Base-by-base conservation (phyloP, 371 early-diverging fungal genomes). In the Thermomucor indicae-seudaticae region DNA sequence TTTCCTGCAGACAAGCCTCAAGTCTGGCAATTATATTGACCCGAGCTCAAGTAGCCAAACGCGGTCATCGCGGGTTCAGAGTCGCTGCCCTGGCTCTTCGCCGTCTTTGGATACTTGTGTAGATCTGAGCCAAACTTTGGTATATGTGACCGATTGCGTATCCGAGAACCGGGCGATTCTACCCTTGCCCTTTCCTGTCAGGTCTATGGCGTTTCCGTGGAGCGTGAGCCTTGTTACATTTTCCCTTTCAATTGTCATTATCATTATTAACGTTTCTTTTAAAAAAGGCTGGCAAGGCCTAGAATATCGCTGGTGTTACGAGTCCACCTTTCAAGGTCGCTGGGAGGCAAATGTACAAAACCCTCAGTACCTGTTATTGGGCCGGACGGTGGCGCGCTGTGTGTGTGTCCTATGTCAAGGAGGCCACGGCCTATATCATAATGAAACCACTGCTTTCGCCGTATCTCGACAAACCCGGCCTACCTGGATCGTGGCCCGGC, bases 131-230 rank as follows among this genome's bases (percentile, higher is more conserved):
- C 55, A 58, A 14, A 70, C 60, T 28, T 34, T 70, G 25, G 43
- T 46, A 5, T 66, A 66, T 66, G 67, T 29, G 70, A 70, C 40
- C 67, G 67, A 20, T 42, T 70, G 43, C 58, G 67, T 28, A 56
- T 70, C 28, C 60, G 64, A 12, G 41, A 55, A 14, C 51, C 64
- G 20, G 64, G 64, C n/a, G 57, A 70, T 40, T 14, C 47, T 1
- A 55, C 51, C 12, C 64, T 70, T 49, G 58, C 58, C 12, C 47
- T 66, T 6, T 47, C 44, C 6, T 64, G 58, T 16, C 71, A 64
- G 32, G 41, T 70, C 20, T 64, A 70, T 32, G 61, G 64, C 38
- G 67, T 61, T 2, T 66, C 67, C 5, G 16, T 66, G 34, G 67
- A 70, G 39, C 49, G 57, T n/a, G n/a, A n/a, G n/a, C n/a, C n/a